These are phyloP conservation scores for Xylaria sp. DNA, from an alignment of 2,329 filamentous ascomycete species.

Conservation along the genomic window DNA sequence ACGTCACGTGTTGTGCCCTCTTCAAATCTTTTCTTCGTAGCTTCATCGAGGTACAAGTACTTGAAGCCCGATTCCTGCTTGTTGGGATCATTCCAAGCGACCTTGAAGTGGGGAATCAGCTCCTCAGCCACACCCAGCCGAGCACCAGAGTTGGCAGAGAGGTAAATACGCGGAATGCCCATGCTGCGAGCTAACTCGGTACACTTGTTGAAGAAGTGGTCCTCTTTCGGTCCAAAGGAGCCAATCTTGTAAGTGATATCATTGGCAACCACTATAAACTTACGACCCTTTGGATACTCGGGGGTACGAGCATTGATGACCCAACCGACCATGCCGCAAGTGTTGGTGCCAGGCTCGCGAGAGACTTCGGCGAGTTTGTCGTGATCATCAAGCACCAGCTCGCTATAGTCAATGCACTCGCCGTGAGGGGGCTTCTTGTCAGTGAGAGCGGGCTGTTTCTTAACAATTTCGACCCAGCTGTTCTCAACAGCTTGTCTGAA, in stretches of 20 bases:
- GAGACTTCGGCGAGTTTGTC: slow-evolving; percentile 93
- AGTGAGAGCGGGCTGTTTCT: slow-evolving; percentile 76
- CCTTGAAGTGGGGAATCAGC: slow-evolving; percentile 95
- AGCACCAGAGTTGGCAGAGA: slow-evolving; percentile 98
- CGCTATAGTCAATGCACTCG: slow-evolving; percentile 92
- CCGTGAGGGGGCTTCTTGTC: slow-evolving; percentile 85
- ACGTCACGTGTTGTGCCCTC: slow-evolving; percentile 78
- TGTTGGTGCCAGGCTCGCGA: slow-evolving; percentile 94
- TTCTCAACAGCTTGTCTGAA: slow-evolving; percentile 99
- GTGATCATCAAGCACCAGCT: slow-evolving; percentile 93
- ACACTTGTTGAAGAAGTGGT: slow-evolving; percentile 99
- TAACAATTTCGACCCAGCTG: slow-evolving; percentile 82
- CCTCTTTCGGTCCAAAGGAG: slow-evolving; percentile 95
- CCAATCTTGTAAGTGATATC: slow-evolving; percentile 99
- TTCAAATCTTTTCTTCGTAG: slow-evolving; percentile 87
- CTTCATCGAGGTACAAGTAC: slow-evolving; percentile 92
- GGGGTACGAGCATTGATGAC: slow-evolving; percentile 93
- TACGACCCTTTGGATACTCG: slow-evolving; percentile 91
- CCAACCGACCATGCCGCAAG: slow-evolving; percentile 98
- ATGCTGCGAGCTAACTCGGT: slow-evolving; percentile 94
- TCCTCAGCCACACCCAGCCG: slow-evolving; percentile 97
- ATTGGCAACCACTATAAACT: slow-evolving; percentile 97
- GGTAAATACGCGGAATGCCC: slow-evolving; percentile 95
- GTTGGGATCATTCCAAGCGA: slow-evolving; percentile 88
- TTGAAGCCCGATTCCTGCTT: slow-evolving; percentile 93